Conservation (phyloP, 148 eudicot species). For the Camellia lanceoleosa region DNA sequence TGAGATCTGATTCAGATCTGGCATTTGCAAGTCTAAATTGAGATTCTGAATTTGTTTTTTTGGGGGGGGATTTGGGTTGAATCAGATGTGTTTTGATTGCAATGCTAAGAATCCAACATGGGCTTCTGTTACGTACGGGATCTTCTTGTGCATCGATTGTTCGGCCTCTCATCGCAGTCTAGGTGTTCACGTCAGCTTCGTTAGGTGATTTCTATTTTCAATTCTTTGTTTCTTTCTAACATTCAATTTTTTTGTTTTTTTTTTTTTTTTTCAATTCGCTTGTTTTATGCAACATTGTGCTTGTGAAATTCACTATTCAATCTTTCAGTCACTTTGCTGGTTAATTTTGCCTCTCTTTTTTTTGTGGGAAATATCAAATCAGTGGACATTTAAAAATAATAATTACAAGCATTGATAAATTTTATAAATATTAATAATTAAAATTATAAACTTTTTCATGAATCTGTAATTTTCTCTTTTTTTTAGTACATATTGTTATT, state of each 20-base stretch:
- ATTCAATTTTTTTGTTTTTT: neutral
- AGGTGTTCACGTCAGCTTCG: constrained; percentile 77
- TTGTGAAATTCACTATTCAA: neutral
- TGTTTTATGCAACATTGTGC: neutral
- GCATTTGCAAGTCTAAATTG: neutral
- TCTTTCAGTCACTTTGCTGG: neutral
- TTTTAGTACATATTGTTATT: neutral
- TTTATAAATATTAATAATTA: too few relatives aligned
- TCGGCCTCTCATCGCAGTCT: constrained; percentile 67
- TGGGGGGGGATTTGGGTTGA: neutral
- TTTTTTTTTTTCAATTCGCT: neutral
- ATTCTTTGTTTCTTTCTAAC: neutral
- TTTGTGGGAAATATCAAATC: too few relatives aligned
- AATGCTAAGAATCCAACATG: constrained; percentile 80
- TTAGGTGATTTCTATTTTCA: constrained; percentile 37
- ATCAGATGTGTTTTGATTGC: constrained; percentile 76
- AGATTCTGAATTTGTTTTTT: neutral
- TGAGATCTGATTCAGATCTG: constrained; percentile 35
- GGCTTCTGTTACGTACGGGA: constrained; percentile 73
- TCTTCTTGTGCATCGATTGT: constrained; percentile 73
- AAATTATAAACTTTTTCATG: too few relatives aligned
- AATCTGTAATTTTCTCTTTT: neutral
- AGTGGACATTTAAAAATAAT: too few relatives aligned
- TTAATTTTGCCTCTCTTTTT: neutral
- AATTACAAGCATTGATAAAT: too few relatives aligned